phyloP scores from a whole-genome alignment of 2,329 filamentous ascomycete species.

The Drechslerella coelobrocha region DNA sequence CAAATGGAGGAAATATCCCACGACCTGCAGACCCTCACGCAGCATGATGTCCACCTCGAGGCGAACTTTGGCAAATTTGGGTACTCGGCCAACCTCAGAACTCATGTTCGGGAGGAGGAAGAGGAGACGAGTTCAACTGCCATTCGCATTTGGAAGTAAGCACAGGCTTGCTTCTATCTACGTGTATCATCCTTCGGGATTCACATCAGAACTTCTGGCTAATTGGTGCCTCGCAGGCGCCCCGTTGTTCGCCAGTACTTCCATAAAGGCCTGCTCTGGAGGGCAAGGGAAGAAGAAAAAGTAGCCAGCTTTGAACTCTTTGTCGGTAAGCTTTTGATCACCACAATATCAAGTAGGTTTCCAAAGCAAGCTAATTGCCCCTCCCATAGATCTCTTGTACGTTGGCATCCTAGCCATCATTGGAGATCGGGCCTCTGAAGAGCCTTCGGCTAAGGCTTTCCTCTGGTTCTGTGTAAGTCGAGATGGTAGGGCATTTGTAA shows the following conservation, averaged over 20 bases:
- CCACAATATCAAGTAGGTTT: neutral
- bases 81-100: constrained; percentile 67
- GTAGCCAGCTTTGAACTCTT: constrained; percentile 71
- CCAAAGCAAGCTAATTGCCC: neutral
- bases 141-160: constrained; percentile 43
- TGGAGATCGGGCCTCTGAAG: constrained; percentile 67
- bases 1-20: constrained; percentile 43
- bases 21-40: constrained; percentile 30
- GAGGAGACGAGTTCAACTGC: constrained; percentile 49
- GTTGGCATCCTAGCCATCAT: constrained; percentile 71
- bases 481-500: neutral
- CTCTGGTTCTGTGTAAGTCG: constrained; percentile 63
- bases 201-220: neutral
- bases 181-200: neutral
- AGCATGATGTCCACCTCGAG: constrained; percentile 61
- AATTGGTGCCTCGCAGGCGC: constrained; percentile 62
- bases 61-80: constrained; percentile 71
- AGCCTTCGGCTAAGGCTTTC: constrained; percentile 65
- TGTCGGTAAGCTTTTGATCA: constrained; percentile 62
- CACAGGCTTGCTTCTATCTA: no score
- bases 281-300: constrained; percentile 66
- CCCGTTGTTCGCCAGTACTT: constrained; percentile 71
- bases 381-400: constrained; percentile 45
- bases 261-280: constrained; percentile 70
- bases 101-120: constrained; percentile 57